phyloP scores from a whole-genome alignment of 805 yeast species.

The Candida broadrunensis region DNA sequence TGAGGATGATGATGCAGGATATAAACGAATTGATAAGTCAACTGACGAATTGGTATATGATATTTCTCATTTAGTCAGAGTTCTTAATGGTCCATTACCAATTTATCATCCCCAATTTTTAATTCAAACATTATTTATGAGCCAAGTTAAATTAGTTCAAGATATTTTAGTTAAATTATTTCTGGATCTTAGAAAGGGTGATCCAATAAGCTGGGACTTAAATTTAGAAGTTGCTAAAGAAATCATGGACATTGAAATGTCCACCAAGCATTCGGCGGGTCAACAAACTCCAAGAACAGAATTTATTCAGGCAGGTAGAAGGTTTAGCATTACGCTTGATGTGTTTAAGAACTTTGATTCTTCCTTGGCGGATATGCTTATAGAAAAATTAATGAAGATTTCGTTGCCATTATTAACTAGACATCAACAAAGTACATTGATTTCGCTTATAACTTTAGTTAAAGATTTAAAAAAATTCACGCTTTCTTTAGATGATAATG shows the following conservation, averaged over 20 bases:
- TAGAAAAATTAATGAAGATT: slow-evolving; percentile 58
- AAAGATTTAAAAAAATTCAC: slow-evolving; percentile 48
- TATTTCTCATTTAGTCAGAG: slow-evolving; percentile 67
- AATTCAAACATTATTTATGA: slow-evolving; percentile 68
- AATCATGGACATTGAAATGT: slow-evolving; percentile 8
- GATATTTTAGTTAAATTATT: slow-evolving; percentile 55
- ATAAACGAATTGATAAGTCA: slow-evolving; percentile 4
- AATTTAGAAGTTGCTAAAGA: slow-evolving; percentile 20
- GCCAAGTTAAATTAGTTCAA: slow-evolving; percentile 53
- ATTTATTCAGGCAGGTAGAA: slow-evolving; percentile 2
- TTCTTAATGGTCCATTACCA: slow-evolving; percentile 87
- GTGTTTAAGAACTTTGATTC: slow-evolving; percentile 37
- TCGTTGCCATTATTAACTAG: slow-evolving; percentile 80
- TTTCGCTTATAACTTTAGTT: slow-evolving; percentile 65
- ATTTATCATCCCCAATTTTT: slow-evolving; percentile 87
- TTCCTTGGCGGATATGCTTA: slow-evolving; percentile 45
- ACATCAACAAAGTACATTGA: slow-evolving; percentile 85
- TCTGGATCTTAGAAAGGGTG: slow-evolving; percentile 43
- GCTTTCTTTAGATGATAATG: slow-evolving; percentile 57
- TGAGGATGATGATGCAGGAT: slow-evolving; percentile 28
- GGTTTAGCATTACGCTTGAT: slow-evolving; percentile 10
- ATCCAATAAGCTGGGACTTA: slow-evolving; percentile 30
- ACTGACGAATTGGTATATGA: slow-evolving; percentile 25
- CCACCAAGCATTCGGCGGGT: not conserved
- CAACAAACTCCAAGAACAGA: slow-evolving; percentile 1